A percentile compares a stretch with the other conserved stretches of the same genome.
phyloP scores from a whole-genome alignment of 768 basidiomycete species.

The Psilocybe subaeruginosa region DNA sequence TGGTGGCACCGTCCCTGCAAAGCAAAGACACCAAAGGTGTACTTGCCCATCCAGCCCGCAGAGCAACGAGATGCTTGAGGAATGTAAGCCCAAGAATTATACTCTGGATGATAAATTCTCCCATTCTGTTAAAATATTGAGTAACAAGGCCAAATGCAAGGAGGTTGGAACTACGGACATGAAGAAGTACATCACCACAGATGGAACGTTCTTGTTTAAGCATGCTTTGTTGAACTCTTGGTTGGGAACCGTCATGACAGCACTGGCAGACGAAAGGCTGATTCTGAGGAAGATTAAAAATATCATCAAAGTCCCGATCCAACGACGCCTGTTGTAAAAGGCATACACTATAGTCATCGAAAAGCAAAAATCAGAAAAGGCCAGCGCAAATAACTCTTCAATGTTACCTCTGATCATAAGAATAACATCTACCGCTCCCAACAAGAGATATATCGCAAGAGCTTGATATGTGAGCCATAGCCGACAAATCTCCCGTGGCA shows the following conservation, averaged over 20 bases:
- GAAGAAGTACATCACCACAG: slow-evolving; percentile 15
- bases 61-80: slow-evolving; percentile 18
- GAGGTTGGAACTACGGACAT: slow-evolving; percentile 3
- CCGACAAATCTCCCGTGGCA: slow-evolving; percentile 13
- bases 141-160: background rate
- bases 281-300: slow-evolving; percentile 8
- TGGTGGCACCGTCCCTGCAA: slow-evolving; percentile 14
- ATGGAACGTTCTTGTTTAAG: slow-evolving; percentile 12
- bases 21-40: slow-evolving; percentile 18
- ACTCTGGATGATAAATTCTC: slow-evolving; percentile 16
- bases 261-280: slow-evolving; percentile 12
- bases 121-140: slow-evolving; percentile 6
- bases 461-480: slow-evolving; percentile 19
- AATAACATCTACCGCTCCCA: slow-evolving; percentile 17
- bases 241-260: slow-evolving; percentile 14
- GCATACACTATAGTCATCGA: slow-evolving; percentile 13
- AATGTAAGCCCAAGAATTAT: slow-evolving; percentile 21
- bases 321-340: slow-evolving; percentile 16
- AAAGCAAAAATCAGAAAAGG: background rate
- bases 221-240: slow-evolving; percentile 17
- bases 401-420: slow-evolving; percentile 19
- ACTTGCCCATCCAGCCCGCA: slow-evolving; percentile 17
- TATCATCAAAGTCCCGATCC: slow-evolving; percentile 14
- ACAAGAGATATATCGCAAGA: slow-evolving; percentile 12
- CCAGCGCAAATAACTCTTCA: background rate